Percentiles rank a stretch among this genome's conserved stretches.
phyloP scores from a whole-genome alignment of 176 grass and related monocot genomes.

The Thalia dealbata region DNA sequence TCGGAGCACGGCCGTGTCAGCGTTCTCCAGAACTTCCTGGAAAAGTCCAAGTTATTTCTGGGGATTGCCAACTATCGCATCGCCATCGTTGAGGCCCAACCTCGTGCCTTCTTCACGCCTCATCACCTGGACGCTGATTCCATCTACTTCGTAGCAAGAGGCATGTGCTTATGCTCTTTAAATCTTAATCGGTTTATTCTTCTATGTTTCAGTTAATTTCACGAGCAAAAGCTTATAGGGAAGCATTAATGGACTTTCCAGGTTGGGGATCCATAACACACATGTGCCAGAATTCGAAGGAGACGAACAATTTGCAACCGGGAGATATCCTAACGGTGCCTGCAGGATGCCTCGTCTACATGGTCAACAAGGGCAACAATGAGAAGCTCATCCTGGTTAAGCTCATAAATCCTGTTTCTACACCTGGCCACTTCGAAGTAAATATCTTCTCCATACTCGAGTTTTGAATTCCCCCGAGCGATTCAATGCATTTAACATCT shows the following conservation, averaged over 20 bases:
- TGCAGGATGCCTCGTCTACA: slow-evolving; percentile 42
- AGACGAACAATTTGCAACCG: slow-evolving; percentile 35
- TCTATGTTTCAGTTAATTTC: neutral
- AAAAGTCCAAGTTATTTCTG: slow-evolving; percentile 43
- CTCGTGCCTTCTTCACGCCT: slow-evolving; percentile 50
- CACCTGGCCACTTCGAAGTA: slow-evolving; percentile 52
- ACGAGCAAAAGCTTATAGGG: neutral
- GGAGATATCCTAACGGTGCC: slow-evolving; percentile 48
- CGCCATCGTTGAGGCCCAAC: slow-evolving; percentile 39
- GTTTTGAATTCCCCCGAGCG: no score
- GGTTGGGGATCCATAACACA: slow-evolving; percentile 42
- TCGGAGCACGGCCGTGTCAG: slow-evolving; percentile 44
- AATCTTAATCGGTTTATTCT: neutral
- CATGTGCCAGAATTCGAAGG: slow-evolving; percentile 37
- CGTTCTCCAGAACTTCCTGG: slow-evolving; percentile 37
- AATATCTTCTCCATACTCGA: neutral
- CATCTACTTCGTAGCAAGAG: slow-evolving; percentile 55
- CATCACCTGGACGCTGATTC: slow-evolving; percentile 45
- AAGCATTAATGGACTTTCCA: neutral
- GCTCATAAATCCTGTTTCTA: slow-evolving; percentile 48
- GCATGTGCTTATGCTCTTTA: slow-evolving; percentile 9
- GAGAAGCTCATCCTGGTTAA: slow-evolving; percentile 48
- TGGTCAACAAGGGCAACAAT: slow-evolving; percentile 56
- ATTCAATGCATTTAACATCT: neutral
- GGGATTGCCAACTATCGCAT: slow-evolving; percentile 69